These are phyloP conservation scores for Botryotinia narcissicola DNA, from an alignment of 2,329 filamentous ascomycete species.

Conservation along the genomic window DNA sequence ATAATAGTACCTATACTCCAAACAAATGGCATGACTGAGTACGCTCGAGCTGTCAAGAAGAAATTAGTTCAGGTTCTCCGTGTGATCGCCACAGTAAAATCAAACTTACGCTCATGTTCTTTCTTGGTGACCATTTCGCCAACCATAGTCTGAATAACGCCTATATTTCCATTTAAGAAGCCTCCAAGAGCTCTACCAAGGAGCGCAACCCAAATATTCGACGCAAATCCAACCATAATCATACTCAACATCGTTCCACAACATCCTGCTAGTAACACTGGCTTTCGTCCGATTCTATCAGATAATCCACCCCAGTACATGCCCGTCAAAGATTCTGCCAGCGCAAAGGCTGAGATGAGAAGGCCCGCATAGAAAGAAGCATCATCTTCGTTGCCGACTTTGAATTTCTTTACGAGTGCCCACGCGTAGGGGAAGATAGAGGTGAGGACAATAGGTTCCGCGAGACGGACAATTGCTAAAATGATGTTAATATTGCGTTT, in stretches of 20 bases:
- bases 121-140: constrained; percentile 74
- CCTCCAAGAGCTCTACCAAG: constrained; percentile 74
- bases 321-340: constrained; percentile 78
- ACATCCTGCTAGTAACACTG: constrained; percentile 78
- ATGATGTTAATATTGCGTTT: constrained; percentile 22
- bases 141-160: constrained; percentile 83
- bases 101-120: constrained; percentile 25
- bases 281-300: constrained; percentile 80
- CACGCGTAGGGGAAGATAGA: constrained; percentile 93
- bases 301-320: constrained; percentile 87
- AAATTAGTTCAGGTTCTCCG: constrained; percentile 1
- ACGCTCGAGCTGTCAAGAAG: constrained; percentile 58
- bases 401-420: constrained; percentile 74
- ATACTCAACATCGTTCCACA: constrained; percentile 79
- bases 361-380: constrained; percentile 86
- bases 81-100: background rate
- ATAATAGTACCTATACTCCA: constrained; percentile 90
- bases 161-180: constrained; percentile 86
- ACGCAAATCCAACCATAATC: constrained; percentile 76
- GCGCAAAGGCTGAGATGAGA: constrained; percentile 81
- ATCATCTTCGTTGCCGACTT: constrained; percentile 69
- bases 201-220: constrained; percentile 81
- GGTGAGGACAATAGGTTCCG: constrained; percentile 88
- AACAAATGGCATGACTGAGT: constrained; percentile 90
- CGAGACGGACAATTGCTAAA: constrained; percentile 83